A percentile compares a stretch with the other conserved stretches of the same genome.
Conservation (phyloP, 1,284 basidiomycete species). For the Leccinum griseonigrum region DNA sequence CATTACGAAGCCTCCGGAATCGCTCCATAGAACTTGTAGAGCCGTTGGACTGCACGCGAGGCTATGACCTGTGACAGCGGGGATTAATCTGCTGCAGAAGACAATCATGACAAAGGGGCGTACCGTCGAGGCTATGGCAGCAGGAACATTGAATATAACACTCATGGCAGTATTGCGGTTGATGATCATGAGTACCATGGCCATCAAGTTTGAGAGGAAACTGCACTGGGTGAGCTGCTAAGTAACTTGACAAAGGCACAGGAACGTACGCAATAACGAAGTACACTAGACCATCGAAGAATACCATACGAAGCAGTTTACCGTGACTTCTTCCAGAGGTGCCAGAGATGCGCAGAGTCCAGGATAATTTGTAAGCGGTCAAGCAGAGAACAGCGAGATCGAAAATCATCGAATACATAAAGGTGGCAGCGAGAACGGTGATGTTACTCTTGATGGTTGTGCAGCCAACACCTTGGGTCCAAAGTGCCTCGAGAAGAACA, state of each 20-base stretch:
- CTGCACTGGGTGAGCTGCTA: constrained; percentile 11
- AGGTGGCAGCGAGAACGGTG: constrained; percentile 40
- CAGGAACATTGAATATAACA: constrained; percentile 37
- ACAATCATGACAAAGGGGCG: constrained; percentile 6
- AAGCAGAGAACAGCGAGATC: constrained; percentile 43
- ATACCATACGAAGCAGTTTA: constrained; percentile 31
- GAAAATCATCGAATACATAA: constrained; percentile 48
- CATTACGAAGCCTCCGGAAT: too few relatives aligned
- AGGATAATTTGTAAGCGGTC: constrained; percentile 35
- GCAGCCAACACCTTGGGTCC: constrained; percentile 36
- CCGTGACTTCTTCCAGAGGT: constrained; percentile 10
- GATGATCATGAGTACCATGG: constrained; percentile 34
- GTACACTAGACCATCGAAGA: constrained; percentile 34
- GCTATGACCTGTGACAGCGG: constrained; percentile 57
- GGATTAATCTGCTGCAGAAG: neutral
- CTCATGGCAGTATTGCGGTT: constrained; percentile 33
- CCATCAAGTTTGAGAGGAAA: constrained; percentile 35
- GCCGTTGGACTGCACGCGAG: constrained; percentile 64
- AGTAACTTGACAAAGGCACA: neutral
- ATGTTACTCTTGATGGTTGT: constrained; percentile 38
- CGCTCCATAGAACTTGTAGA: constrained; percentile 47
- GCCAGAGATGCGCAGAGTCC: constrained; percentile 22
- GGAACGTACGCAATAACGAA: constrained; percentile 33
- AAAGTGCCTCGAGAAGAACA: constrained; percentile 37
- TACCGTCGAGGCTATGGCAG: constrained; percentile 40